Percentiles rank a stretch among this genome's conserved stretches.
phyloP scores from a whole-genome alignment of 2,329 filamentous ascomycete species.

The Hymenoscyphus infarciens region DNA sequence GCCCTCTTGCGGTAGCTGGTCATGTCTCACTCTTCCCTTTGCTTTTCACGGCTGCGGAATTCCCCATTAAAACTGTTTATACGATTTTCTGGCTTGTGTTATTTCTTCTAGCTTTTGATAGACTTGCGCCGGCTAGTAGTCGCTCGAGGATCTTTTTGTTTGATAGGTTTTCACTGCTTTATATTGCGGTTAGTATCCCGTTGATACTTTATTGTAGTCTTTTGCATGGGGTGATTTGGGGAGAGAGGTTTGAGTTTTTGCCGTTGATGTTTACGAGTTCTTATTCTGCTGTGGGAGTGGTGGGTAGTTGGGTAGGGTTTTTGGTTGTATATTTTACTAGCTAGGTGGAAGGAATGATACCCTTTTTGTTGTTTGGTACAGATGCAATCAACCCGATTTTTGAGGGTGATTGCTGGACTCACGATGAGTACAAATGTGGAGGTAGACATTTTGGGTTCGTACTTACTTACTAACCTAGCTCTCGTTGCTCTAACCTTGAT shows the following conservation, averaged over 20 bases:
- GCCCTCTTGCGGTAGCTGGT: conserved; percentile 85
- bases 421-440: no score
- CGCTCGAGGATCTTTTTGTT: conserved; percentile 82
- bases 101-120: conserved; percentile 83
- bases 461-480: no score
- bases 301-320: conserved; percentile 93
- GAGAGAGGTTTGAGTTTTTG: conserved; percentile 78
- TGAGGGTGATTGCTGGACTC: no score
- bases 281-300: conserved; percentile 89
- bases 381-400: no score
- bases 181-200: conserved; percentile 85
- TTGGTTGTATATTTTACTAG: conserved; percentile 80
- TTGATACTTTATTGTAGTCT: conserved; percentile 86
- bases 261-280: conserved; percentile 96
- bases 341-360: conserved; percentile 24
- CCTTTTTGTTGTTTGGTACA: not conserved
- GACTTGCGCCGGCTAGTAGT: conserved; percentile 77
- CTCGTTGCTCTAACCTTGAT: no score
- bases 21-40: conserved; percentile 95
- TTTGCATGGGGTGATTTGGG: conserved; percentile 79
- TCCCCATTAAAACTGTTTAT: conserved; percentile 90
- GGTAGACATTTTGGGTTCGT: not conserved
- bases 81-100: conserved; percentile 87
- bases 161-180: conserved; percentile 85
- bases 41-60: conserved; percentile 87